Evolutionary conservation across 2,329 filamentous ascomycete genomes (phyloP).

Genomic region (Aureobasidium sp.): DNA sequence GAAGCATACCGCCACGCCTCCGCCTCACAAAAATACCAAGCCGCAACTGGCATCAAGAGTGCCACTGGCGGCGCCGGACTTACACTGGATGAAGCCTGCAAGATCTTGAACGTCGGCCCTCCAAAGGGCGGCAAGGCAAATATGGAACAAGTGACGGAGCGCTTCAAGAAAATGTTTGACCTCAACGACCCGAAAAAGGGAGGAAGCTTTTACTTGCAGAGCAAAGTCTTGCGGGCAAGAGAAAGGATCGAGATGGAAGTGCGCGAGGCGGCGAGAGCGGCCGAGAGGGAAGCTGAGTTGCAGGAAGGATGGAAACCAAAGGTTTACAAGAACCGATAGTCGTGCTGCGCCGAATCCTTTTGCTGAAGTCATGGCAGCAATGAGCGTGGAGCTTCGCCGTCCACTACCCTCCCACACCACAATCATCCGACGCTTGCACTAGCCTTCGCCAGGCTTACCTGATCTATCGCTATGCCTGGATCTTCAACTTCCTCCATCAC

Average conservation of each 20-base stretch:
- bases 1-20: slow-evolving; percentile 95
- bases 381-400: neutral
- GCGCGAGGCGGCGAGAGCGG: slow-evolving; percentile 62
- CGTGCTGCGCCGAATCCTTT: neutral
- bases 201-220: slow-evolving; percentile 96
- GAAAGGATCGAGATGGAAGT: slow-evolving; percentile 89
- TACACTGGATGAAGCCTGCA: slow-evolving; percentile 92
- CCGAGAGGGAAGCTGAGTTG: slow-evolving; percentile 67
- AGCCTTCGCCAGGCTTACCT: slow-evolving; percentile 2
- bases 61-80: slow-evolving; percentile 62
- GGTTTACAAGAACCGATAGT: slow-evolving; percentile 76
- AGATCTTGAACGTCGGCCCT: slow-evolving; percentile 91
- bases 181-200: slow-evolving; percentile 91
- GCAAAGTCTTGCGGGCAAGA: slow-evolving; percentile 85
- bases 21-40: slow-evolving; percentile 44
- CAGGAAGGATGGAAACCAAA: slow-evolving; percentile 91
- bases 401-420: neutral
- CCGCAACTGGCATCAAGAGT: slow-evolving; percentile 29
- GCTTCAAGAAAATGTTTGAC: slow-evolving; percentile 94
- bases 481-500: neutral
- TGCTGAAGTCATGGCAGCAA: slow-evolving; percentile 17
- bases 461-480: neutral
- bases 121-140: slow-evolving; percentile 71
- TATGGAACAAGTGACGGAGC: slow-evolving; percentile 69
- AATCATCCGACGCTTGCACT: neutral